Conservation (phyloP, 352 stramenopile species). For the Phytopythium sindhum region DNA sequence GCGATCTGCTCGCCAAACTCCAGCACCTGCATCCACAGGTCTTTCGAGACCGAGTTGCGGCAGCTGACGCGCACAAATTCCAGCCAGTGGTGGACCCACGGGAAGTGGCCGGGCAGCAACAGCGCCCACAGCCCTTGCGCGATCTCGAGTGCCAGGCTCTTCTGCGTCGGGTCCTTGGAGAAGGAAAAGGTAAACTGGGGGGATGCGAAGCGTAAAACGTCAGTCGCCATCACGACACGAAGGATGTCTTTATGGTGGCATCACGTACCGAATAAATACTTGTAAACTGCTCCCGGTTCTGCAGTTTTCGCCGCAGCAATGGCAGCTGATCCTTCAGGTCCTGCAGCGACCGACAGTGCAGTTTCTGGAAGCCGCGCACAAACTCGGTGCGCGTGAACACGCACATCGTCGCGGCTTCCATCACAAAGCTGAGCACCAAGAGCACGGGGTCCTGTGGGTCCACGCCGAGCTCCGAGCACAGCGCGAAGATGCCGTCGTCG, state of each 20-base stretch:
- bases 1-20: constrained; percentile 79
- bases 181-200: constrained; percentile 77
- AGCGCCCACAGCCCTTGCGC: constrained; percentile 73
- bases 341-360: constrained; percentile 56
- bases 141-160: constrained; percentile 73
- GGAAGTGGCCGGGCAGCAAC: constrained; percentile 61
- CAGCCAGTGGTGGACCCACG: constrained; percentile 64
- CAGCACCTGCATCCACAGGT: constrained; percentile 84
- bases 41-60: constrained; percentile 78
- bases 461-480: constrained; percentile 71
- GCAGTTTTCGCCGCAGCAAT: constrained; percentile 46
- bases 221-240: not conserved
- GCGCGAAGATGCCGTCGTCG: constrained; percentile 72
- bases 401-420: constrained; percentile 78
- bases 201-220: not conserved
- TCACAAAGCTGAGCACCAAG: constrained; percentile 73
- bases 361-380: constrained; percentile 58
- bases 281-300: constrained; percentile 40
- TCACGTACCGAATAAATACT: constrained; percentile 80
- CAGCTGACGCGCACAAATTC: constrained; percentile 59
- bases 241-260: not conserved
- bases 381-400: constrained; percentile 78
- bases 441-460: constrained; percentile 80
- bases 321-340: constrained; percentile 53
- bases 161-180: constrained; percentile 81